Evolutionary conservation across 2,329 filamentous ascomycete species (phyloP), one percentile per base, ranked within the genome.

Genomic region (Hypoxylon sp.): DNA sequence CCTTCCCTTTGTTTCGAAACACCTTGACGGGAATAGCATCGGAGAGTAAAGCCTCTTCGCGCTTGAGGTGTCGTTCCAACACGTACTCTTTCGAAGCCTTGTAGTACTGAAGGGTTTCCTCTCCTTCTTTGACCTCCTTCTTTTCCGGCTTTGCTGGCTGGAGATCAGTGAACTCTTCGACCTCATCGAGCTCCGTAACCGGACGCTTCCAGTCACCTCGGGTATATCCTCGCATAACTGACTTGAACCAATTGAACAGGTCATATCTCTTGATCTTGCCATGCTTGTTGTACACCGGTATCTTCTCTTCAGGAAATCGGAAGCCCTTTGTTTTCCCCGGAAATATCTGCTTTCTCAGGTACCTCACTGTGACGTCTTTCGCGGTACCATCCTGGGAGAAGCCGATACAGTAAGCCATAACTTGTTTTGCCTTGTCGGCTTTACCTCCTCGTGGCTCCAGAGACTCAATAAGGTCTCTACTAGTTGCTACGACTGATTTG

Each of bases 281-380:
- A 51, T 88, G 82, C 9, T 83, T 86, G 69, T 92, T 88, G 71
- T 93, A 88, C 5, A 97, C 78, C 0, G 92, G 88, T 1, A 96
- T 80, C 69, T 94, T 97, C 66, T 96, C 91, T 2, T 87, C 72
- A 0, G 89, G 85, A 71, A 97, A 83, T 5, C 95, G 85, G 62
- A 88, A 83, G 3, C 93, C 92, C 71, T 97, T 98, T 0, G 94
- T 96, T 65, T 92, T 90, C 3, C 95, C 94, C 0, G 95, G 95
- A 72, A 92, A 87, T 49, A 89, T 83, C 55, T 90, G 90, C 18
- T 88, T 86, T 68, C 89, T 93, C 6, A 99, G 78, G 72, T 99
- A 99, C 23, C 95, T 85, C 9, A 95, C 88, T 0, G 95, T 99
- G 13, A 99, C 90, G 71, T 99, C 95, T 72, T 98, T 98, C 10